Evolutionary conservation across 225 moss, liverwort and hornwort genomes (phyloP).

Genomic region (Pleurozium schreberi): DNA sequence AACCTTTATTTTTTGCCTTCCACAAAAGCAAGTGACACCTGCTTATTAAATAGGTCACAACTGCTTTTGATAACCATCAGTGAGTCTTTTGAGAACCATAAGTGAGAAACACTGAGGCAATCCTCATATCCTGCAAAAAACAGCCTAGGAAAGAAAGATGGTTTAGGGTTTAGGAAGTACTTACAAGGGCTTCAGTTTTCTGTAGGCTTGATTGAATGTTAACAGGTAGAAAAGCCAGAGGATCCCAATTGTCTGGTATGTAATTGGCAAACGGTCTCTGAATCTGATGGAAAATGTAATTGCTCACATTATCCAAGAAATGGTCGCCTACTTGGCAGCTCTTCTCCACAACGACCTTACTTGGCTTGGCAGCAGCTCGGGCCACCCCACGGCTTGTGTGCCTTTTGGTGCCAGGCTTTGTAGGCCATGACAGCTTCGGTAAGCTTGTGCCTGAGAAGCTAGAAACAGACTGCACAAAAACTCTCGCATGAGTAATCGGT

Average conservation of each 20-base stretch:
- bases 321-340: slow-evolving; percentile 8
- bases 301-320: slow-evolving; percentile 49
- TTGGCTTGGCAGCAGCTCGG: not conserved
- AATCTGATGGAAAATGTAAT: slow-evolving; percentile 33
- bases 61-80: not conserved
- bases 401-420: not conserved
- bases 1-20: not conserved
- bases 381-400: not conserved
- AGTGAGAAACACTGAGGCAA: not conserved
- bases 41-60: not conserved
- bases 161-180: not conserved
- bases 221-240: slow-evolving; percentile 52
- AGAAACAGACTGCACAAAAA: slow-evolving; percentile 5
- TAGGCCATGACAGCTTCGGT: not conserved
- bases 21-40: not conserved
- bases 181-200: slow-evolving; percentile 57
- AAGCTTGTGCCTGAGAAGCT: not conserved
- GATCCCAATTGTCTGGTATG: slow-evolving; percentile 43
- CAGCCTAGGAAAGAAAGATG: not conserved
- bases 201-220: slow-evolving; percentile 38
- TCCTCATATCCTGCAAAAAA: not conserved
- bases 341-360: not conserved
- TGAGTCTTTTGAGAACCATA: too few relatives aligned
- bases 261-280: slow-evolving; percentile 22
- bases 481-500: not conserved